Evolutionary conservation across 208 protist species (phyloP).

Genomic region (Trypanosoma melophagium): DNA sequence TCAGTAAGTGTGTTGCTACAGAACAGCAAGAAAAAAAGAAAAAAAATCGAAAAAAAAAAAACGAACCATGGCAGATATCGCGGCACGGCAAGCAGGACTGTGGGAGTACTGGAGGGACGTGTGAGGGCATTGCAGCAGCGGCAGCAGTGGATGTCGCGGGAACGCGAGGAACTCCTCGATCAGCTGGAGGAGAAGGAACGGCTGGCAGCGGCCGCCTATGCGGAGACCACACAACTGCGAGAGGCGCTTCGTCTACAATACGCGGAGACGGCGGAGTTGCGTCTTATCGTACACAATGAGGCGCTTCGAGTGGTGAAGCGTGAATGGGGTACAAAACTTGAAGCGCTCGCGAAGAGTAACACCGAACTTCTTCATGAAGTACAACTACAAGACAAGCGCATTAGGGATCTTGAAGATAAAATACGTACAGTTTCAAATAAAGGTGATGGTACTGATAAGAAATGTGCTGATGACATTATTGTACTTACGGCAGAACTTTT

Average conservation of each 20-base stretch:
- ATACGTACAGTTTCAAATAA: background rate
- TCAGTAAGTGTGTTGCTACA: background rate
- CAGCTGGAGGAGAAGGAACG: slow-evolving; percentile 16
- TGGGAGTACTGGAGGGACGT: background rate
- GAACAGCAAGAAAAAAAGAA: background rate
- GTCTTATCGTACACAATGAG: slow-evolving; percentile 1
- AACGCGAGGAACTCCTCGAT: slow-evolving; percentile 17
- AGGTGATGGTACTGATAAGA: background rate
- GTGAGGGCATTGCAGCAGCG: slow-evolving; percentile 9
- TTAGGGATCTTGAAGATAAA: slow-evolving; percentile 9
- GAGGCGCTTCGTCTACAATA: background rate
- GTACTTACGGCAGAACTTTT: slow-evolving; percentile 18
- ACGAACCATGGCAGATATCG: background rate
- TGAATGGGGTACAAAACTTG: slow-evolving; percentile 19
- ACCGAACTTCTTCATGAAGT: slow-evolving; percentile 10
- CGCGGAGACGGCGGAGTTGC: slow-evolving; percentile 1
- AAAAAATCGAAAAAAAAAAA: background rate
- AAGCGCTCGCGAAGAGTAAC: slow-evolving; percentile 7
- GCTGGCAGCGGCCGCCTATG: background rate
- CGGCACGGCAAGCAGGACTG: background rate
- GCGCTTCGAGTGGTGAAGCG: slow-evolving; percentile 10
- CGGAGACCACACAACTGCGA: slow-evolving; percentile 2
- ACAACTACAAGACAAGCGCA: slow-evolving; percentile 7
- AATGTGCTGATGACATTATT: slow-evolving; percentile 5
- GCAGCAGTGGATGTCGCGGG: background rate